Evolutionary conservation across 768 basidiomycete species (phyloP).

Genomic region (Phaeotremella fagi): DNA sequence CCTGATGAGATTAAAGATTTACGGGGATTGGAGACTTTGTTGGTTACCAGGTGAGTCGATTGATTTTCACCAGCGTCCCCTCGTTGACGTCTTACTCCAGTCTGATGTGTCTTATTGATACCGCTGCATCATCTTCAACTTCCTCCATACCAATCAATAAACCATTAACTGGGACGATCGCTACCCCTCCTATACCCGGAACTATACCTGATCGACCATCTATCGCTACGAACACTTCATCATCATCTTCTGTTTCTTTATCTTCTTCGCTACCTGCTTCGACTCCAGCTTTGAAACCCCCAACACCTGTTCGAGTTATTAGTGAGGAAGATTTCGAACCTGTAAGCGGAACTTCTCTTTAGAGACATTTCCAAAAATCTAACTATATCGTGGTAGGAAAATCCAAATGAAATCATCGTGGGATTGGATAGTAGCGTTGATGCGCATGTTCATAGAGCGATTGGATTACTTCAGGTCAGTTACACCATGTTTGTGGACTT

Average conservation of each 20-base stretch:
- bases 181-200: no score
- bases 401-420: conserved; percentile 45
- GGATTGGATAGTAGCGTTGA: conserved; percentile 26
- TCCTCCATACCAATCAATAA: no score
- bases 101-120: conserved; percentile 39
- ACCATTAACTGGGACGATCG: no score
- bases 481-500: neutral
- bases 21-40: conserved; percentile 35
- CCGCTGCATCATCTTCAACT: conserved; percentile 12
- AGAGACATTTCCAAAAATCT: no score
- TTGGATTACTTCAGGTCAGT: conserved; percentile 33
- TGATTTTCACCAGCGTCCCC: neutral
- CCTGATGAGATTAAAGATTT: conserved; percentile 42
- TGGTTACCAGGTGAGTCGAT: conserved; percentile 27
- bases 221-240: neutral
- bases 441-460: conserved; percentile 32
- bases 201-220: neutral
- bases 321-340: conserved; percentile 38
- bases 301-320: conserved; percentile 14
- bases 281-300: neutral
- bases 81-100: conserved; percentile 6
- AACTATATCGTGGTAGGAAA: conserved; percentile 18
- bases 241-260: neutral
- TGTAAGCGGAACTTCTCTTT: conserved; percentile 12
- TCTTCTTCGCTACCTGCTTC: neutral